Evolutionary conservation across 768 basidiomycete genomes (phyloP).

Genomic region (Pisolithus sp.): DNA sequence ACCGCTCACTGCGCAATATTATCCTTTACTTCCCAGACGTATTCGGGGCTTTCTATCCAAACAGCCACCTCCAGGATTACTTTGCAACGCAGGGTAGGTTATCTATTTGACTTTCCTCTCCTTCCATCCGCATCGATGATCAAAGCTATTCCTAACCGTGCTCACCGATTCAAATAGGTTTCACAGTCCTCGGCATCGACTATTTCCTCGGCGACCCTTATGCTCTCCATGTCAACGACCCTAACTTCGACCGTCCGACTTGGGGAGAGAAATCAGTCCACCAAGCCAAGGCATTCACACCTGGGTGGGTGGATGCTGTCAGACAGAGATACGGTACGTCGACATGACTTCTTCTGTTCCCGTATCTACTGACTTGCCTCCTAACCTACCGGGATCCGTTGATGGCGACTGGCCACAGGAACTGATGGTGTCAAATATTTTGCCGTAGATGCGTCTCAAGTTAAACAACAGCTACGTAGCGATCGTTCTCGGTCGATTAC

Average conservation of each 20-base stretch:
- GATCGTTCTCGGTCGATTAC: background rate
- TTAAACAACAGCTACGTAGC: background rate
- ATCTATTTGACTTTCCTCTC: too few species aligned
- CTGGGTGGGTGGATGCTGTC: slow-evolving; percentile 48
- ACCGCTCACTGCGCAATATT: slow-evolving; percentile 33
- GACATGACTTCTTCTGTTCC: too few species aligned
- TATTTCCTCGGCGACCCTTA: slow-evolving; percentile 60
- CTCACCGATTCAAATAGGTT: slow-evolving; percentile 34
- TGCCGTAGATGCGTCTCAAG: slow-evolving; percentile 35
- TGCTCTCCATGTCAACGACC: slow-evolving; percentile 31
- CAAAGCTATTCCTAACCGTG: background rate
- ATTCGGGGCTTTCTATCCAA: slow-evolving; percentile 52
- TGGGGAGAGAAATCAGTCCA: slow-evolving; percentile 37
- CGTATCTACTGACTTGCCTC: too few species aligned
- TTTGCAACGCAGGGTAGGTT: slow-evolving; percentile 51
- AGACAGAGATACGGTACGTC: slow-evolving; percentile 40
- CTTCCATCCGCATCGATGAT: background rate
- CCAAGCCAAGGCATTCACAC: slow-evolving; percentile 34
- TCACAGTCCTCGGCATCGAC: slow-evolving; percentile 51
- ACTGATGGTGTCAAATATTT: slow-evolving; percentile 33
- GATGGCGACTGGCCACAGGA: slow-evolving; percentile 2
- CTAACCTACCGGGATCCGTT: background rate
- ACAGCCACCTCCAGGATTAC: slow-evolving; percentile 57
- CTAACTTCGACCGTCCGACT: slow-evolving; percentile 30
- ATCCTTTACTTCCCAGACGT: slow-evolving; percentile 58